These are phyloP conservation scores for Talaromyces albobiverticillius DNA, from an alignment of 2,329 filamentous ascomycete genomes.

Conservation along the genomic window DNA sequence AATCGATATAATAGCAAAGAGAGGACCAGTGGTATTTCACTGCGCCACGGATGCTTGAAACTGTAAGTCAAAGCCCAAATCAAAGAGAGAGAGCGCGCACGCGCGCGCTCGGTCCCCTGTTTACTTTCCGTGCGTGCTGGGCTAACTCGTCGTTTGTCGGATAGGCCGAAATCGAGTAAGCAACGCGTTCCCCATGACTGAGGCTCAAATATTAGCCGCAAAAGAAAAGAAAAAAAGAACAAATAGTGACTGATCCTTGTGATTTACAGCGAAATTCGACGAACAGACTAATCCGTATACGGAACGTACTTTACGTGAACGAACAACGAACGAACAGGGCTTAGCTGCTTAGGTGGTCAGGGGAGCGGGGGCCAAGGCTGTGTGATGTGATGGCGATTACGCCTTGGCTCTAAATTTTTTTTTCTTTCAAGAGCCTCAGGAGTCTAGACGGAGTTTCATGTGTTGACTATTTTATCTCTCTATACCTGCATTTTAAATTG, in stretches of 20 bases:
- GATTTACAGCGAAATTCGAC: not conserved
- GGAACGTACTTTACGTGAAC: no score
- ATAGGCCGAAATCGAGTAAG: constrained; percentile 14
- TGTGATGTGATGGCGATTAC: no score
- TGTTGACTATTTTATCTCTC: not conserved
- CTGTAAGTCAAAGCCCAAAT: constrained; percentile 3
- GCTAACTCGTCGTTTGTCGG: not conserved
- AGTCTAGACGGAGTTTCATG: not conserved
- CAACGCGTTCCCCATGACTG: not conserved
- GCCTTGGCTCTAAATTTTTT: no score
- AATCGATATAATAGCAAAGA: constrained; percentile 6
- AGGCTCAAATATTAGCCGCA: not conserved
- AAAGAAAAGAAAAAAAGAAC: not conserved
- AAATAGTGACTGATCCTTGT: not conserved
- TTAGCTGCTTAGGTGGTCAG: no score
- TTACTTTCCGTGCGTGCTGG: not conserved
- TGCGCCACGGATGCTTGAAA: constrained; percentile 16
- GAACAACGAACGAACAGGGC: no score
- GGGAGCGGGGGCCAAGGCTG: no score
- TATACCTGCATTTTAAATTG: not conserved
- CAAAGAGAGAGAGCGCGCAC: not conserved
- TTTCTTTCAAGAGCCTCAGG: no score
- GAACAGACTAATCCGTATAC: not conserved
- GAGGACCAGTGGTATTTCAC: constrained; percentile 15
- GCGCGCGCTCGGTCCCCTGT: not conserved